Percentiles rank a stretch among this genome's conserved stretches.
Conservation (phyloP, 2,329 filamentous ascomycete species). For the Clonostachys byssicola region DNA sequence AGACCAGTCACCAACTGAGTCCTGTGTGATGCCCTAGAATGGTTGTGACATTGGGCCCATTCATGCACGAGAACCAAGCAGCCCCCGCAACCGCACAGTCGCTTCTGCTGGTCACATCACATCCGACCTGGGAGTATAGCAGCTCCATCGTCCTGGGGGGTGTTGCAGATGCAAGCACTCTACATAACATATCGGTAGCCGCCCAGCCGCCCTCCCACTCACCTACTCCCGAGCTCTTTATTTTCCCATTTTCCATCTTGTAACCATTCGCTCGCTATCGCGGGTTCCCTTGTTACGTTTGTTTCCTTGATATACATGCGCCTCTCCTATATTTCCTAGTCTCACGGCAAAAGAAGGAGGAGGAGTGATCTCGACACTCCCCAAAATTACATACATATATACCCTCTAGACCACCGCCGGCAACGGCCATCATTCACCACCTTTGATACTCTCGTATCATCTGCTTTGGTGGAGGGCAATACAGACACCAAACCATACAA, state of each 20-base stretch:
- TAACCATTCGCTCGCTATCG: not conserved
- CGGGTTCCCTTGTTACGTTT: constrained; percentile 2
- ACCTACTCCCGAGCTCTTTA: constrained; percentile 34
- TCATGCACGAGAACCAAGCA: not conserved
- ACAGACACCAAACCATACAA: too few species aligned
- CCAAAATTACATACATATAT: too few species aligned
- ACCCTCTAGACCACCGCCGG: too few species aligned
- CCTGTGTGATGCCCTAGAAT: not conserved
- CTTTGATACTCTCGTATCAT: too few species aligned
- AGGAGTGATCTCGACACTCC: too few species aligned
- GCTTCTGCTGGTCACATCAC: constrained; percentile 2
- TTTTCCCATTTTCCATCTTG: constrained; percentile 24
- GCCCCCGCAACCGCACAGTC: not conserved
- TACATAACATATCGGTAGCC: constrained; percentile 46
- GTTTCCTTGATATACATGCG: constrained; percentile 7
- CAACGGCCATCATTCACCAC: too few species aligned
- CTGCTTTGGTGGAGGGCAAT: too few species aligned
- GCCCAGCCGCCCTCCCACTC: constrained; percentile 29
- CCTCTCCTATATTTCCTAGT: constrained; percentile 2
- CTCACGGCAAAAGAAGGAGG: constrained; percentile 1
- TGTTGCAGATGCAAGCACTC: constrained; percentile 7
- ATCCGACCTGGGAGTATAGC: not conserved
- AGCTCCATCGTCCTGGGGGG: too few species aligned
- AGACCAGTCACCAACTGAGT: too few species aligned
- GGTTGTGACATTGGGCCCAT: not conserved